phyloP scores from a whole-genome alignment of 2,329 filamentous ascomycete genomes.

The Fusarium humuli region DNA sequence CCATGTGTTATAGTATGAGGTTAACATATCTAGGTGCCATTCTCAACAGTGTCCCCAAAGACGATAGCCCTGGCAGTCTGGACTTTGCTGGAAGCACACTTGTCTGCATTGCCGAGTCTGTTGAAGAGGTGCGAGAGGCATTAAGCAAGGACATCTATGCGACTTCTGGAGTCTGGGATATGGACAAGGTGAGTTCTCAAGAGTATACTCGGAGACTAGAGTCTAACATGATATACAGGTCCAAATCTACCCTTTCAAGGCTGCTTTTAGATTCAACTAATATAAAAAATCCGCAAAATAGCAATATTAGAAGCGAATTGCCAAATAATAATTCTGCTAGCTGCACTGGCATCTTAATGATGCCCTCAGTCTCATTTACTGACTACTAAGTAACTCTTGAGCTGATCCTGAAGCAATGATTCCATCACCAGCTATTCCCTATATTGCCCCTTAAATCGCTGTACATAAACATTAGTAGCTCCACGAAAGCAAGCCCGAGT shows the following conservation, averaged over 20 bases:
- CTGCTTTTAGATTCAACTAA: slow-evolving; percentile 53
- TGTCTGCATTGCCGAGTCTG: slow-evolving; percentile 72
- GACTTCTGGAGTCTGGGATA: slow-evolving; percentile 81
- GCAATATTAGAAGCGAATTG: no score
- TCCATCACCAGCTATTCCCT: neutral
- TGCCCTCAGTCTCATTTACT: slow-evolving; percentile 11
- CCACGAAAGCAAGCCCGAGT: slow-evolving; percentile 13
- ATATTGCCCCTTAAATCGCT: neutral
- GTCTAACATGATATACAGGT: slow-evolving; percentile 48
- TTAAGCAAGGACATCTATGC: slow-evolving; percentile 80
- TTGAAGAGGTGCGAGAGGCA: slow-evolving; percentile 74
- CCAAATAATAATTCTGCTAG: neutral
- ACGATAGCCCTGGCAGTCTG: slow-evolving; percentile 66
- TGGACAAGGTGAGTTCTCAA: slow-evolving; percentile 66
- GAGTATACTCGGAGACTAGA: neutral
- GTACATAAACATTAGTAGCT: slow-evolving; percentile 19
- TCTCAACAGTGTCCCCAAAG: slow-evolving; percentile 72
- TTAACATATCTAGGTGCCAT: slow-evolving; percentile 66
- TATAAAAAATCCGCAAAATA: neutral
- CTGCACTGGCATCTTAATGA: neutral
- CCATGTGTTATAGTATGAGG: neutral
- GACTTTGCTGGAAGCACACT: slow-evolving; percentile 82
- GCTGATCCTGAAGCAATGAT: neutral
- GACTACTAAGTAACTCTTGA: neutral
- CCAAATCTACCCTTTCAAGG: slow-evolving; percentile 64